phyloP scores from a whole-genome alignment of 108 stramenopile genomes.

The Skeletonema costatum region DNA sequence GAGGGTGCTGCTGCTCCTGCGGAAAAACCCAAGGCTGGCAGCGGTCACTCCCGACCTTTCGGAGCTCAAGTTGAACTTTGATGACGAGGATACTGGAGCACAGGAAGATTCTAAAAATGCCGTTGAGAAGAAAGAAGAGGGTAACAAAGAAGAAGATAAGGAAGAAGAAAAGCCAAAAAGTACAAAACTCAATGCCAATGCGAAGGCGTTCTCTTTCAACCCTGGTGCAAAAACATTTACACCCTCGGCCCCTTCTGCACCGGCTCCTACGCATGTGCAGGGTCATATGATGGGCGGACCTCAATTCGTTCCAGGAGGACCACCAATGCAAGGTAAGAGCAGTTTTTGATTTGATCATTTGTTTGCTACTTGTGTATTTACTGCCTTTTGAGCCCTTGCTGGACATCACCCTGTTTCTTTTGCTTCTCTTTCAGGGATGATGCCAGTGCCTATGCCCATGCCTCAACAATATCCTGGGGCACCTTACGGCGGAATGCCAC shows the following conservation, averaged over 20 bases:
- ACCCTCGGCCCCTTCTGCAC: slow-evolving; percentile 50
- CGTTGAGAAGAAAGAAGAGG: slow-evolving; percentile 10
- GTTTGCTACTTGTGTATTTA: not conserved
- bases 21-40: not conserved
- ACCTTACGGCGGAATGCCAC: slow-evolving; percentile 58
- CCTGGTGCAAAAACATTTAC: slow-evolving; percentile 80
- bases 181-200: slow-evolving; percentile 82
- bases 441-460: slow-evolving; percentile 71
- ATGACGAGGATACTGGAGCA: slow-evolving; percentile 31
- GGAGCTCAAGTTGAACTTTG: slow-evolving; percentile 1
- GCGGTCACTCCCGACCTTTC: slow-evolving; percentile 4
- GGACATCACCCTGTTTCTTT: slow-evolving; percentile 8
- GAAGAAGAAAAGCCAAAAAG: slow-evolving; percentile 35
- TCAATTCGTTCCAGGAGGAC: slow-evolving; percentile 48
- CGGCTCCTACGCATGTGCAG: slow-evolving; percentile 19
- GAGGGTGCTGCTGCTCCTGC: slow-evolving; percentile 31
- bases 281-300: slow-evolving; percentile 49
- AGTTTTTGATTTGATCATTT: not conserved
- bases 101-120: not conserved
- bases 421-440: slow-evolving; percentile 57
- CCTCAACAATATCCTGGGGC: slow-evolving; percentile 47
- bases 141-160: slow-evolving; percentile 38
- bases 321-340: slow-evolving; percentile 35
- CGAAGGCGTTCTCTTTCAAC: slow-evolving; percentile 82
- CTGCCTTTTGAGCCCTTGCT: not conserved